Evolutionary conservation across 1,284 basidiomycete genomes (phyloP), one percentile per base, ranked within the genome.

Genomic region (Paramarasmius palmivorus): DNA sequence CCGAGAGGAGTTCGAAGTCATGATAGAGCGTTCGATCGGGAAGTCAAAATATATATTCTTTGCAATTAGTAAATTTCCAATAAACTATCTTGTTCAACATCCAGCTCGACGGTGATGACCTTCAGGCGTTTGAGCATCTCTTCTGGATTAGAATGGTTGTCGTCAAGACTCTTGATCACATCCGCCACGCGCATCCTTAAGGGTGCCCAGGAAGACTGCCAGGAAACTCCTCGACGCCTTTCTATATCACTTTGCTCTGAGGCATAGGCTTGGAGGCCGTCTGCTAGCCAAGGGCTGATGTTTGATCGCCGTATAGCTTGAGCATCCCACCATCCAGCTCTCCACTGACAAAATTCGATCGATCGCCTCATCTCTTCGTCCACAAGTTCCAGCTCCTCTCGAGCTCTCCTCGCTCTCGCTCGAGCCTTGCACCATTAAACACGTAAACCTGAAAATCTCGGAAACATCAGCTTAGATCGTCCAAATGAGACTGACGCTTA

Each of bases 401-500:
- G 32, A 8, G 19, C 39, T 17, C 49, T 36, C 17, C 22, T 14
- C 9, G 29, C 40, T 15, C 49, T n/a, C 1, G 49, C 49, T 1
- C 37, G 36, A 12, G 49, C 49, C 39, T 52, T 52, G 14, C 39
- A 52, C 50, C 50, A 52, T 15, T 52, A 22, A 14, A 39, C 32
- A 6, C 41, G 39, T n/a, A 52, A 3, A 25, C 50, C 44, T 2
- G 9, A n/a, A n/a, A 2, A n/a, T n/a, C 36, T 22, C 14, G 10
- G 6, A 10, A 10, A 14, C 17, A 10, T 19, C 3, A 12, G 7
- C 3, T 20, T n/a, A 19, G 19, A 41, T 10, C 12, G 17, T 8
- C 3, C 2, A 14, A 8, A 40, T 8, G 9, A 40, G n/a, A n/a
- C n/a, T n/a, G 22, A 9, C 15, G 7, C 39, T 41, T 6, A 41